These are phyloP conservation scores for Glebionis coronaria DNA, from an alignment of 129 eudicot genomes.

Conservation along the genomic window DNA sequence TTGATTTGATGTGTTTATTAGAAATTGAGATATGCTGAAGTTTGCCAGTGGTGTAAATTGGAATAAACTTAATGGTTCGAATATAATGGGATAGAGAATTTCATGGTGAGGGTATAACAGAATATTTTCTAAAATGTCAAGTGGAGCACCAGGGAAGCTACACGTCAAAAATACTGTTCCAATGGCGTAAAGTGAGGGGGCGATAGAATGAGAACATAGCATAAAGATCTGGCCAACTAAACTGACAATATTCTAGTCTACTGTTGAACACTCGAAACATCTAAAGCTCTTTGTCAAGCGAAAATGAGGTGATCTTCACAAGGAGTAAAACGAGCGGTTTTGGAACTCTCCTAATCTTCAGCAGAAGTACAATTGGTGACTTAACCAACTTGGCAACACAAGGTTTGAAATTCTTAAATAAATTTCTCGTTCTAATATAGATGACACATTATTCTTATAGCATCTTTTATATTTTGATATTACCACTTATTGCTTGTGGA, in stretches of 20 bases:
- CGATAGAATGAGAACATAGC: conserved; percentile 3
- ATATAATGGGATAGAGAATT: conserved; percentile 3
- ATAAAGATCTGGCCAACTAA: not conserved
- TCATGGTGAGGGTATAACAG: conserved; percentile 3
- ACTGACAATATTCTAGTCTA: not conserved
- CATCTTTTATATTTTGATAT: conserved; percentile 24
- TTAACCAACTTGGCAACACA: too few species aligned
- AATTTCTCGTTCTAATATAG: not conserved
- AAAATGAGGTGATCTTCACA: too few species aligned
- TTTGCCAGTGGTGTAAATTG: not conserved
- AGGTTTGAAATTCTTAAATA: too few species aligned
- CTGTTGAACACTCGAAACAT: not conserved
- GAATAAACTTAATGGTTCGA: not conserved
- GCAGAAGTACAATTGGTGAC: too few species aligned
- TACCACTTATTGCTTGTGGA: conserved; percentile 14
- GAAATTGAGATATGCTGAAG: not conserved
- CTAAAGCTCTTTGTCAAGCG: too few species aligned
- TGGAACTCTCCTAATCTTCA: too few species aligned
- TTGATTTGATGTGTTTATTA: not conserved
- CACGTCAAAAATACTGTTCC: conserved; percentile 5
- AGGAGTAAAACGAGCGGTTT: too few species aligned
- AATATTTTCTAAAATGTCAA: not conserved
- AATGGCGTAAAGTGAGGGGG: conserved; percentile 1
- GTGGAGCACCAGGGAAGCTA: conserved; percentile 21
- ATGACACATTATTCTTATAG: conserved; percentile 2